Conservation (phyloP, 2,329 filamentous ascomycete genomes). For the Pseudogymnoascus sp. region DNA sequence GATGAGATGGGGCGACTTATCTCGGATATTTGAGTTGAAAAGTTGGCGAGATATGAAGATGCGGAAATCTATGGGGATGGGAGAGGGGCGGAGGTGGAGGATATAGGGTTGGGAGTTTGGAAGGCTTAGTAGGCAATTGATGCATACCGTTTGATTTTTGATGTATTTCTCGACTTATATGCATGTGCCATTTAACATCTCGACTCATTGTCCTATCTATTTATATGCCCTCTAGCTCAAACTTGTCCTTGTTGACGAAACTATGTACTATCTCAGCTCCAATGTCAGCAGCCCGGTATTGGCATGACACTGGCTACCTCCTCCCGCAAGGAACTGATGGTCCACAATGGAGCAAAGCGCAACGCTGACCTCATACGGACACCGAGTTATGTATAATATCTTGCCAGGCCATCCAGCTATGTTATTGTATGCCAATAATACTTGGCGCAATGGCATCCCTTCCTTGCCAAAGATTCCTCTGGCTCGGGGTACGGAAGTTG, state of each 20-base stretch:
- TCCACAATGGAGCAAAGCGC: not conserved
- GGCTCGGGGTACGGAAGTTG: too few species aligned
- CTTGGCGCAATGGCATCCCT: not conserved
- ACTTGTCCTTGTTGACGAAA: not conserved
- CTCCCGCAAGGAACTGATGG: not conserved
- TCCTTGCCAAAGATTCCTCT: not conserved
- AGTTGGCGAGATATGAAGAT: not conserved
- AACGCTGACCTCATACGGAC: not conserved
- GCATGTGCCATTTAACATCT: not conserved
- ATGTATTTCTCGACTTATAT: not conserved
- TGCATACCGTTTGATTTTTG: conserved; percentile 7
- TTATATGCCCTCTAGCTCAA: not conserved
- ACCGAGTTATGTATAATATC: not conserved
- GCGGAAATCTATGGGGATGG: not conserved
- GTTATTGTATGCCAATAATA: not conserved
- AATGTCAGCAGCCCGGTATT: not conserved
- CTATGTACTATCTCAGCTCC: not conserved
- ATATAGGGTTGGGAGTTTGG: not conserved
- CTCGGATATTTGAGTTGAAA: not conserved
- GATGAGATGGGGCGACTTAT: not conserved
- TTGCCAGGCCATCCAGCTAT: not conserved
- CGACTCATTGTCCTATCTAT: not conserved
- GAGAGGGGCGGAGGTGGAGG: not conserved
- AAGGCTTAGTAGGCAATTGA: conserved; percentile 8
- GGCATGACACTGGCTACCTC: not conserved